Conservation (phyloP, 352 stramenopile genomes). For the Phytopythium mirpurense region DNA sequence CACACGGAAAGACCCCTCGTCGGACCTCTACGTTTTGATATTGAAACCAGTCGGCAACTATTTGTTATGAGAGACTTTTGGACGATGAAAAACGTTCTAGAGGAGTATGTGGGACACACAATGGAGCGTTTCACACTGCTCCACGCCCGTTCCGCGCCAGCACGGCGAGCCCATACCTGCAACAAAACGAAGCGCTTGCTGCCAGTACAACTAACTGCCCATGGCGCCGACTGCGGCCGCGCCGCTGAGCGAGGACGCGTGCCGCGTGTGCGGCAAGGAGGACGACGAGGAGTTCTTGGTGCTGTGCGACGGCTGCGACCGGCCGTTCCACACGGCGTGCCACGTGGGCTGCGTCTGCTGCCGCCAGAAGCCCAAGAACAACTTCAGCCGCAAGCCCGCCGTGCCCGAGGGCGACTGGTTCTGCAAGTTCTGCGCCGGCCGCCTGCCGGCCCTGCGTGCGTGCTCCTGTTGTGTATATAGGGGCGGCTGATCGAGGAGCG, state of each 20-base stretch:
- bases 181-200: neutral
- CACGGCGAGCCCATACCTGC: no score
- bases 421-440: constrained; percentile 80
- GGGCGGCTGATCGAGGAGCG: no score
- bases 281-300: constrained; percentile 76
- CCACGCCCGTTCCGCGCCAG: no score
- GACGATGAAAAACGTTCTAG: neutral
- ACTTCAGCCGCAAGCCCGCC: constrained; percentile 65
- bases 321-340: constrained; percentile 69
- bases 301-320: constrained; percentile 78
- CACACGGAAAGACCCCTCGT: neutral
- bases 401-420: constrained; percentile 84
- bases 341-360: constrained; percentile 75
- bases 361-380: constrained; percentile 69
- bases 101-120: neutral
- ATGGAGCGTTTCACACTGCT: neutral
- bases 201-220: neutral
- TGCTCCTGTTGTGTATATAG: neutral
- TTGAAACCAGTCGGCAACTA: neutral
- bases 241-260: constrained; percentile 58
- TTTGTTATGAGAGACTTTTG: no score
- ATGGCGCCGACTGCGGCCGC: constrained; percentile 22
- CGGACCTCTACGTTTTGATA: neutral
- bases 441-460: constrained; percentile 41
- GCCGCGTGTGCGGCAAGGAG: constrained; percentile 72